phyloP scores from a whole-genome alignment of 768 basidiomycete genomes.

The Rhizopogon rudus region DNA sequence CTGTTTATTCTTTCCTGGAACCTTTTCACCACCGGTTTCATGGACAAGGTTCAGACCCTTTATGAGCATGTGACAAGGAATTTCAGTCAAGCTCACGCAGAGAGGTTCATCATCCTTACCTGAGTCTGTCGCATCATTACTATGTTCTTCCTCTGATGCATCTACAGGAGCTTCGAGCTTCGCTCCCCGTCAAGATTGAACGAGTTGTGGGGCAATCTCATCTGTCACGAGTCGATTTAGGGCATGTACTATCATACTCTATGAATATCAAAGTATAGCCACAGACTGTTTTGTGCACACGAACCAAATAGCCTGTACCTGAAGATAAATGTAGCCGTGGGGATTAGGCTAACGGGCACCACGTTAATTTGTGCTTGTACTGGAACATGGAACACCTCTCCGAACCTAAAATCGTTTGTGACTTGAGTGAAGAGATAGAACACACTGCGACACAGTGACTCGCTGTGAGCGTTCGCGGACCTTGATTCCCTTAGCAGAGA shows the following conservation, averaged over 20 bases:
- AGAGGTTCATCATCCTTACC: constrained; percentile 1
- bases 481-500: background rate
- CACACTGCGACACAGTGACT: constrained; percentile 5
- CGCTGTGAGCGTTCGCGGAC: constrained; percentile 8
- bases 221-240: constrained; percentile 6
- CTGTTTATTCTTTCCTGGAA: background rate
- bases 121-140: background rate
- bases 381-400: background rate
- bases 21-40: constrained; percentile 2
- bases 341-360: background rate
- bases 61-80: constrained; percentile 12
- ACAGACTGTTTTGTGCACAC: background rate
- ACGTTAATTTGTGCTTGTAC: constrained; percentile 1
- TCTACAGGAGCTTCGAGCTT: constrained; percentile 2
- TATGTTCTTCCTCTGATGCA: background rate
- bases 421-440: background rate
- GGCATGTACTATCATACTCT: background rate
- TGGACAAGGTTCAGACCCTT: background rate
- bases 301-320: constrained; percentile 7
- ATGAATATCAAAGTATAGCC: background rate
- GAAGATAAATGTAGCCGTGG: constrained; percentile 6
- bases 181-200: background rate
- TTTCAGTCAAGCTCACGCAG: constrained; percentile 1
- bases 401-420: constrained; percentile 1
- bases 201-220: background rate